Conservation (phyloP, 495 filamentous ascomycete genomes). For the Aspergillus sclerotioniger region DNA sequence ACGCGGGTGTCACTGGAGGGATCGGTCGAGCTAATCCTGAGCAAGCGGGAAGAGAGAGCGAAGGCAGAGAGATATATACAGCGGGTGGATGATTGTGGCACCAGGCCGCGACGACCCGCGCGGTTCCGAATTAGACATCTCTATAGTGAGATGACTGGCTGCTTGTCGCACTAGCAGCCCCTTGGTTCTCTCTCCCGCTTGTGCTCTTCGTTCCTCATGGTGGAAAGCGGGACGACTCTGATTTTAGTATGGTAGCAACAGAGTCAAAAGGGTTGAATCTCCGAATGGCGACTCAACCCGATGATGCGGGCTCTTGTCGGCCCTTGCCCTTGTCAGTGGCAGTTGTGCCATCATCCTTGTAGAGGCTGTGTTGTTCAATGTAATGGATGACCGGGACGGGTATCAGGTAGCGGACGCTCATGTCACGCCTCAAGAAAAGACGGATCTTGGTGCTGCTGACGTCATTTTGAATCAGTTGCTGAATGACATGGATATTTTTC, state of each 20-base stretch:
- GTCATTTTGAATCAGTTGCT: constrained; percentile 86
- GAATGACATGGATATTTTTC: constrained; percentile 82
- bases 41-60: not conserved
- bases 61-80: not conserved
- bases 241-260: not conserved
- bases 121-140: not conserved
- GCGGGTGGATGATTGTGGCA: not conserved
- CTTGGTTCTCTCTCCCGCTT: not conserved
- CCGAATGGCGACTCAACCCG: constrained; percentile 7
- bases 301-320: constrained; percentile 16
- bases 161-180: not conserved
- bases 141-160: not conserved
- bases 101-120: not conserved
- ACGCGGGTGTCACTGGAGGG: not conserved
- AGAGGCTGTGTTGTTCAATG: constrained; percentile 72
- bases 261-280: not conserved
- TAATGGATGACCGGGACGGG: constrained; percentile 71
- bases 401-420: constrained; percentile 70
- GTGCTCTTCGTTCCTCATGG: not conserved
- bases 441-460: constrained; percentile 88
- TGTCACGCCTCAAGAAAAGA: constrained; percentile 74
- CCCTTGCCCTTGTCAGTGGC: constrained; percentile 40
- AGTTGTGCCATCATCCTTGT: constrained; percentile 58
- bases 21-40: not conserved
- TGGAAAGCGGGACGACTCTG: not conserved